These are phyloP conservation scores for Phytophthora ohioensis DNA, from an alignment of 352 stramenopile species.

Conservation along the genomic window DNA sequence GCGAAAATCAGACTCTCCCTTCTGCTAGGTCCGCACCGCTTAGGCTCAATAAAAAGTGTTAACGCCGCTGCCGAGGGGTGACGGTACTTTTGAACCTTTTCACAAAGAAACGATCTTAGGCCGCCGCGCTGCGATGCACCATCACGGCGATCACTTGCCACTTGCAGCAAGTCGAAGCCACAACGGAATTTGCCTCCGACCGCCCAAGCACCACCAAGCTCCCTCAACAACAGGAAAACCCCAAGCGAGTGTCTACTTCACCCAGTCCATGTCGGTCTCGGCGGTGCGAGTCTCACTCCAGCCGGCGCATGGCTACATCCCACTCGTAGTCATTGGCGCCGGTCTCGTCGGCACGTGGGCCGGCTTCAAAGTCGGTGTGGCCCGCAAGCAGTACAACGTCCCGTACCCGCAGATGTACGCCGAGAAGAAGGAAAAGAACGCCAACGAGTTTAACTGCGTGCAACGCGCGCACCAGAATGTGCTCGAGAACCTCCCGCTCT, in stretches of 20 bases:
- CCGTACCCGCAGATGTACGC: conserved; percentile 73
- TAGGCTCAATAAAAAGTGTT: not conserved
- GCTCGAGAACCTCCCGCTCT: conserved; percentile 65
- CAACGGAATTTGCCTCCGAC: conserved; percentile 36
- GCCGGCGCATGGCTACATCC: conserved; percentile 69
- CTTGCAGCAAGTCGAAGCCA: conserved; percentile 17
- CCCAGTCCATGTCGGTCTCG: conserved; percentile 49
- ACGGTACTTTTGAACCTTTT: conserved; percentile 24
- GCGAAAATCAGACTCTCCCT: conserved; percentile 16
- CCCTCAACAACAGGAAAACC: conserved; percentile 7
- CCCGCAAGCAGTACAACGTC: conserved; percentile 75
- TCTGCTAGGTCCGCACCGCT: conserved; percentile 17
- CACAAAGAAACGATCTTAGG: conserved; percentile 30
- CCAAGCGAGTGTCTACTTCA: conserved; percentile 3
- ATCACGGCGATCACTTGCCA: conserved; percentile 17
- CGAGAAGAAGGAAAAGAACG: conserved; percentile 74
- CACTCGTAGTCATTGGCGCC: conserved; percentile 62
- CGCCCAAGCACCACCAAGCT: conserved; percentile 25
- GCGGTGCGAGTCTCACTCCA: conserved; percentile 60
- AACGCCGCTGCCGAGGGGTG: not conserved
- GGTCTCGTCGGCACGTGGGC: conserved; percentile 70
- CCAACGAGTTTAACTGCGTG: conserved; percentile 83
- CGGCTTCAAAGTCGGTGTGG: conserved; percentile 58
- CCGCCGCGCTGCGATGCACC: conserved; percentile 15
- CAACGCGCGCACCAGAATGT: conserved; percentile 88